phyloP scores from a whole-genome alignment of 345 rosid genomes.

The Salix koriyanagi region DNA sequence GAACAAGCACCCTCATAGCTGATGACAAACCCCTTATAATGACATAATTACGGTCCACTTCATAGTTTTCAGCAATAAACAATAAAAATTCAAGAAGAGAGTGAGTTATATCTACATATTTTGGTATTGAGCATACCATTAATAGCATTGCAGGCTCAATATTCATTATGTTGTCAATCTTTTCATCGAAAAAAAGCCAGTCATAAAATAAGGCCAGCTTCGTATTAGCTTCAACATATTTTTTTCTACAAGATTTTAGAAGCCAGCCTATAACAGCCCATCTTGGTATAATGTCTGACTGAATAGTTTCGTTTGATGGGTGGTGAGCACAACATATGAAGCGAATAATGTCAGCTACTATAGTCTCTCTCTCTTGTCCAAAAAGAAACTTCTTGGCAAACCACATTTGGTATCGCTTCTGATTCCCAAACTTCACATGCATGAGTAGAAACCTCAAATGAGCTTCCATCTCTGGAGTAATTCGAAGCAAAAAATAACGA shows the following conservation, averaged over 20 bases:
- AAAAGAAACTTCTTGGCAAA: conserved; percentile 59
- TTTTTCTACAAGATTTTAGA: conserved; percentile 48
- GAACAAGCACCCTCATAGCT: conserved; percentile 49
- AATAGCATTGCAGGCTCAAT: conserved; percentile 84
- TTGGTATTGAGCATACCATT: conserved; percentile 69
- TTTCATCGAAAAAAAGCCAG: conserved; percentile 82
- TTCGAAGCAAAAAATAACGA: conserved; percentile 56
- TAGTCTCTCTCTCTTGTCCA: conserved; percentile 52
- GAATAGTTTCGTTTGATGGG: conserved; percentile 55
- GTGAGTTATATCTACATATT: conserved; percentile 54
- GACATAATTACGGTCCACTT: conserved; percentile 37
- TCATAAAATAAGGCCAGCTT: conserved; percentile 78
- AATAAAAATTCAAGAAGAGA: conserved; percentile 73
- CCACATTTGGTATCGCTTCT: conserved; percentile 70
- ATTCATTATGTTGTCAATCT: conserved; percentile 63
- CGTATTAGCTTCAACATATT: conserved; percentile 43
- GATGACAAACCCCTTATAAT: conserved; percentile 49
- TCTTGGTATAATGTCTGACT: conserved; percentile 64
- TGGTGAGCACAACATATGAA: conserved; percentile 74
- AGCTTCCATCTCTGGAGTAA: conserved; percentile 64
- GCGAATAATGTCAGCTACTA: conserved; percentile 61
- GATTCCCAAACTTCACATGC: conserved; percentile 68
- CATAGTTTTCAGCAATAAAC: conserved; percentile 64
- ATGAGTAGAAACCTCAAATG: conserved; percentile 70
- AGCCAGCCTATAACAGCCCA: conserved; percentile 91